phyloP scores from a whole-genome alignment of 2,329 filamentous ascomycete species.

The Davidsoniella australis region DNA sequence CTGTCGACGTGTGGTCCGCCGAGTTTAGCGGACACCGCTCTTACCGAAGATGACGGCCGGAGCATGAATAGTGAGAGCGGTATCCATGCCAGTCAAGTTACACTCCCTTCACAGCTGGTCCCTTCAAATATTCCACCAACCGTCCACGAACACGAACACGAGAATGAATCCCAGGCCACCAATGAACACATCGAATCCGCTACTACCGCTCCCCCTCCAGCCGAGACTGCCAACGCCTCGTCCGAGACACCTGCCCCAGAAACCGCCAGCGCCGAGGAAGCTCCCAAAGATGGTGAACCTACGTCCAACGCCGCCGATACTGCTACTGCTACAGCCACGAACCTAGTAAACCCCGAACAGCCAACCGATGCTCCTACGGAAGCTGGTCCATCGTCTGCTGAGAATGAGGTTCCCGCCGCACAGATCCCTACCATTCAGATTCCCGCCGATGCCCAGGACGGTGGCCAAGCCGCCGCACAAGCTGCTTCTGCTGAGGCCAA shows the following conservation, averaged over 20 bases:
- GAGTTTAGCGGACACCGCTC: constrained; percentile 49
- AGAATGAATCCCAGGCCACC: constrained; percentile 14
- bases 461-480: constrained; percentile 16
- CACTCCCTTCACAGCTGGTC: constrained; percentile 29
- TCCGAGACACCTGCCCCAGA: background rate
- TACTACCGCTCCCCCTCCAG: background rate
- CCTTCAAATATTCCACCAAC: constrained; percentile 22
- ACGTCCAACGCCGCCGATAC: background rate
- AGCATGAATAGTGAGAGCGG: constrained; percentile 70
- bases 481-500: constrained; percentile 9
- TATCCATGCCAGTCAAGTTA: constrained; percentile 64
- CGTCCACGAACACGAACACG: constrained; percentile 17
- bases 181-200: background rate
- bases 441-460: constrained; percentile 14
- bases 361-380: background rate
- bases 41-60: constrained; percentile 67
- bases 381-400: background rate
- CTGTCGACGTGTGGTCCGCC: constrained; percentile 37
- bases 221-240: background rate
- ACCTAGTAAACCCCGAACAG: too few species aligned
- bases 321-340: too few species aligned
- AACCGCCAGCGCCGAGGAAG: background rate
- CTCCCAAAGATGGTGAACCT: background rate
- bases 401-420: constrained; percentile 13
- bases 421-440: constrained; percentile 3